Evolutionary conservation across 2,329 filamentous ascomycete genomes (phyloP), one percentile per base, ranked within the genome.

Genomic region (Ceratocystis ficicola): DNA sequence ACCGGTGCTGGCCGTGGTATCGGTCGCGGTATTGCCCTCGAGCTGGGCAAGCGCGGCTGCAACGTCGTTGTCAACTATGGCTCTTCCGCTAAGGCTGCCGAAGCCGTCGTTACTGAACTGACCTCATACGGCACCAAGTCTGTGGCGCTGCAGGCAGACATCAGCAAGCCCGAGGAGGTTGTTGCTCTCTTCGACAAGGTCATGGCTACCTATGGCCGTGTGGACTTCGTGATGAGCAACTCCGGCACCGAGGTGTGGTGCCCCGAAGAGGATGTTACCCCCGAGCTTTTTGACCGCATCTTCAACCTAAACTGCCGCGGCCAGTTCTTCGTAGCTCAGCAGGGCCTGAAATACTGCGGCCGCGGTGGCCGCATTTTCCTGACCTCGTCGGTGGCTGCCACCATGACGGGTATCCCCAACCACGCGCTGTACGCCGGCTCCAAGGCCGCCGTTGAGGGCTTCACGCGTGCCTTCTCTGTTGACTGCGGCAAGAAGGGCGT

Each of bases 261-360:
- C 73, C 81, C 85, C 74, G 85, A 86, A 70, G 82, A 85, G 72
- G 84, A 88, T 69, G 84, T 89, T 44, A 82, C 83, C 3, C 82
- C 85, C 73, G 86, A 86, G 76, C 85, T 87, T 70, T 89, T 84
- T 76, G 85, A 88, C 75, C 80, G 84, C 70, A 85, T 88, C 70
- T 88, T 89, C 77, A 83, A 84, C 77, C 78, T 89, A 71, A 89
- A 89, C 77, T 80, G 83, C 68, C 80, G 85, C 50, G 86, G 85
- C 60, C 86, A 90, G 76, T 90, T 90, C 79, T 90, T 90, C 74
- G 86, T 90, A 64, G 87, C 86, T 22, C 86, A 89, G 76, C 84
- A 88, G 67, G 88, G 83, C 5, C 87, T 87, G 75, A 86, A 86
- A 76, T 78, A 89, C 76, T 81, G 89, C 69, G 80, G 86, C 72